Conservation (phyloP, 345 rosid species). For the Lepidium didymum region DNA sequence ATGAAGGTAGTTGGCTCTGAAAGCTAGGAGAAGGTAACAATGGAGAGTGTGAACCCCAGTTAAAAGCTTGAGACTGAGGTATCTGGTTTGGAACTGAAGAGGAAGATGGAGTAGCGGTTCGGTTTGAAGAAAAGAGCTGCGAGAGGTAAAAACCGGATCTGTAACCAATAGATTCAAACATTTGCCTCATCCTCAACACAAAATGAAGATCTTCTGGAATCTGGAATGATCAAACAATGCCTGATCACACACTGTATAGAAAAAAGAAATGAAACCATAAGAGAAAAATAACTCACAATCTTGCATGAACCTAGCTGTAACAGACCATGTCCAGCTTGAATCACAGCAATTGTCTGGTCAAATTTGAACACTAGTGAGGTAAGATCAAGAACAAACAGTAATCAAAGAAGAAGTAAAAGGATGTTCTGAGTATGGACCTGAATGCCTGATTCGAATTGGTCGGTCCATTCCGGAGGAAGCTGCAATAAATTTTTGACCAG, state of each 20-base stretch:
- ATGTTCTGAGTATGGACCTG: constrained; percentile 49
- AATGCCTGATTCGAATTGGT: constrained; percentile 98
- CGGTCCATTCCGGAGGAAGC: constrained; percentile 99
- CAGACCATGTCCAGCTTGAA: constrained; percentile 99
- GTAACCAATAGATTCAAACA: constrained; percentile 89
- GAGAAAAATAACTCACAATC: constrained; percentile 51
- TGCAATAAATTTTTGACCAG: constrained; percentile 42
- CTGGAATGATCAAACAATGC: constrained; percentile 31
- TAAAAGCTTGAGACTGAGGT: constrained; percentile 50
- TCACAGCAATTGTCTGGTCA: constrained; percentile 91
- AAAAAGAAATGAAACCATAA: not conserved
- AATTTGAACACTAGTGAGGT: constrained; percentile 1
- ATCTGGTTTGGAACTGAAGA: constrained; percentile 44
- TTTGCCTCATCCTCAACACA: constrained; percentile 92
- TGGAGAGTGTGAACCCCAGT: constrained; percentile 62
- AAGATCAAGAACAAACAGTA: constrained; percentile 8
- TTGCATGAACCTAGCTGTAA: constrained; percentile 94
- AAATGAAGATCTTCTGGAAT: constrained; percentile 97
- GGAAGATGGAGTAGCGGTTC: constrained; percentile 42
- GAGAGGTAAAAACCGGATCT: constrained; percentile 93
- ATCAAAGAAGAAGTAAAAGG: not conserved
- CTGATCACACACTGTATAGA: constrained; percentile 34
- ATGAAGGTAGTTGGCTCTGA: constrained; percentile 41
- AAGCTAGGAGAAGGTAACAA: constrained; percentile 59
- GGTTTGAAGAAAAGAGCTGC: constrained; percentile 72